These are phyloP conservation scores for Exophiala sp. DNA, from an alignment of 2,329 filamentous ascomycete genomes.

Conservation along the genomic window DNA sequence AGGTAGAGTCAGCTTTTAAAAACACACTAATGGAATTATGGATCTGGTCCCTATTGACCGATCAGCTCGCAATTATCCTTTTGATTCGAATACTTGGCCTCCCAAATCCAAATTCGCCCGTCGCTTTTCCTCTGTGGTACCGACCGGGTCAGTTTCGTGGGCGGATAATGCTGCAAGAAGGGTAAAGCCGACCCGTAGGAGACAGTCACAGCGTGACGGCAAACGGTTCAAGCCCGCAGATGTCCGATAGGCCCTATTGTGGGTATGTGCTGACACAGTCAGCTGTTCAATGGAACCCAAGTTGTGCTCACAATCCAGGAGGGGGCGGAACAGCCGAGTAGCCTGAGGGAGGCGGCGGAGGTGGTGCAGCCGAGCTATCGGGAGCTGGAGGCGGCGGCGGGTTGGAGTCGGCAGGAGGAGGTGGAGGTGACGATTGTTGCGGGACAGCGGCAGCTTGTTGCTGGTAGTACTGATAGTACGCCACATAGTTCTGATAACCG, in stretches of 20 bases:
- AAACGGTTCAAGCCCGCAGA: not conserved
- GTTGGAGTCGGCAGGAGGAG: constrained; percentile 51
- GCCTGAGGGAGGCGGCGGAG: constrained; percentile 20
- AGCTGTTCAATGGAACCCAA: constrained; percentile 1
- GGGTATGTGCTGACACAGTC: constrained; percentile 1
- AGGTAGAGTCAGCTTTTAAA: constrained; percentile 19
- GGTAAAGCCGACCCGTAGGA: not conserved
- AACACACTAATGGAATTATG: constrained; percentile 21
- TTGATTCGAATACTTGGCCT: constrained; percentile 25
- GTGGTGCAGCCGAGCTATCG: constrained; percentile 26
- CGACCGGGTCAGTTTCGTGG: constrained; percentile 6
- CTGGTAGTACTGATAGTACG: constrained; percentile 64
- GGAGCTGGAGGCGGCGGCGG: constrained; percentile 63
- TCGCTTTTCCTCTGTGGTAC: constrained; percentile 3
- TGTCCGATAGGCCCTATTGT: not conserved
- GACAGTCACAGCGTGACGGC: not conserved
- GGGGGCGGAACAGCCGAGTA: constrained; percentile 24
- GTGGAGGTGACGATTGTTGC: constrained; percentile 38
- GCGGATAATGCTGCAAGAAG: not conserved
- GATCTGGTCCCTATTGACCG: constrained; percentile 28
- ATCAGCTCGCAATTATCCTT: constrained; percentile 22
- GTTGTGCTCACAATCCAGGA: constrained; percentile 21
- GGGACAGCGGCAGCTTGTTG: constrained; percentile 52
- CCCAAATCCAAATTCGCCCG: constrained; percentile 8
- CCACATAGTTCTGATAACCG: constrained; percentile 68